phyloP scores from a whole-genome alignment of 2,329 filamentous ascomycete genomes.

The Thelonectria blattea region DNA sequence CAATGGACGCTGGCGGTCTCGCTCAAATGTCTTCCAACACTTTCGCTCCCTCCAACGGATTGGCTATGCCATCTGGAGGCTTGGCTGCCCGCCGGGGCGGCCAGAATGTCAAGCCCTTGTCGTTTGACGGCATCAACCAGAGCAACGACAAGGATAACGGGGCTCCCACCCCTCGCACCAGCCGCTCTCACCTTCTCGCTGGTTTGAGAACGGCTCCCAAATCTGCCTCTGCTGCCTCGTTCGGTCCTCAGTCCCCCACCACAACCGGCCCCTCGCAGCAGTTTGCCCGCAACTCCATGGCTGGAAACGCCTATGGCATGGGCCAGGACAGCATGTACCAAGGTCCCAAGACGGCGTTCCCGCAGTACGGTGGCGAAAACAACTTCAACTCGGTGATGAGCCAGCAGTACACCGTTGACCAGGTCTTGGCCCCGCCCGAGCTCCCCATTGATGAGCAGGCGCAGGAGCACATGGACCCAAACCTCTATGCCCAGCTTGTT shows the following conservation, averaged over 20 bases:
- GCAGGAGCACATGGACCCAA: constrained; percentile 81
- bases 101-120: constrained; percentile 89
- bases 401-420: constrained; percentile 78
- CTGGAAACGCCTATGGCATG: constrained; percentile 52
- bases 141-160: constrained; percentile 70
- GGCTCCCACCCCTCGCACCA: constrained; percentile 85
- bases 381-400: constrained; percentile 41
- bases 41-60: constrained; percentile 71
- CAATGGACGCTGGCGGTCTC: constrained; percentile 96
- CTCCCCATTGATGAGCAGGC: constrained; percentile 74
- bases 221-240: constrained; percentile 74
- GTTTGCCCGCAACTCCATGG: constrained; percentile 52
- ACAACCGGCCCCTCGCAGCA: constrained; percentile 48
- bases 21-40: constrained; percentile 97
- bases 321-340: constrained; percentile 53
- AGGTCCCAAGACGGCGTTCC: constrained; percentile 64
- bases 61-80: constrained; percentile 78
- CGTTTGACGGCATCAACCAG: constrained; percentile 73
- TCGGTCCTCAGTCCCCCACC: constrained; percentile 70
- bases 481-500: constrained; percentile 84
- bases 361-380: constrained; percentile 51
- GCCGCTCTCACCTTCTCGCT: constrained; percentile 91
- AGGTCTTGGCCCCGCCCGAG: constrained; percentile 84
- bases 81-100: constrained; percentile 86
- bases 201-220: constrained; percentile 94